Evolutionary conservation across 1,284 basidiomycete genomes (phyloP), one percentile per base, ranked within the genome.

Genomic region (Porogramme epimiltina): DNA sequence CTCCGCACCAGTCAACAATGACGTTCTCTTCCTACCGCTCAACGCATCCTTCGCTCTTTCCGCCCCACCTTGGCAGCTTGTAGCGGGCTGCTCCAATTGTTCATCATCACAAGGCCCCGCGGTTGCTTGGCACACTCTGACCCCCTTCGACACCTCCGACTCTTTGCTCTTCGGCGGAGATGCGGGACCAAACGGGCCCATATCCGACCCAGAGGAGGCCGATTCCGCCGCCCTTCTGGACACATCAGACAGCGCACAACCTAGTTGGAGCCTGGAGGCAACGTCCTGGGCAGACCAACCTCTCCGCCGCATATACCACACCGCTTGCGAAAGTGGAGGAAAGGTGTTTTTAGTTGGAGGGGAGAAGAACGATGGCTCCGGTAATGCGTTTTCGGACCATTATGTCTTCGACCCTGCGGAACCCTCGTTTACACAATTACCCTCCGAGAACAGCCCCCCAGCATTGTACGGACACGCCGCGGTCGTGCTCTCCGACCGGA

Each of bases 91-190:
- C n/a, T 68, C 72, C 4, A 76, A 78, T 58, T n/a, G n/a, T 55
- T 73, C 78, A 2, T 67, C 63, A 3, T 66, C 74, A 0, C 74
- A 78, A 50, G 81, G 80, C 0, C 89, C 89, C 6, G 69, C 79
- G 5, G 74, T 92, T 16, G 81, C 88, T n/a, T 94, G 91, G 87
- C 88, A 93, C 63, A 84, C 87, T 1, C 70, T 93, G 33, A 87
- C 88, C 9, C 80, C 85, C 3, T 78, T 83, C 70, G 81, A 81
- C 51, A 68, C 70, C 4, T 70, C 80, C 9, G 63, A 74, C 19
- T 59, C 85, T 1, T 74, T 95, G 2, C 67, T 85, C 11, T 91
- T 93, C 54, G 92, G 92, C 25, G 92, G 92, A 8, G 78, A 85
- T 61, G 81, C 84, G 8, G 88, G 80, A 0, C 77, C 84, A 1